Conservation (phyloP, 257 asterid genomes). For the Prunella vulgaris region DNA sequence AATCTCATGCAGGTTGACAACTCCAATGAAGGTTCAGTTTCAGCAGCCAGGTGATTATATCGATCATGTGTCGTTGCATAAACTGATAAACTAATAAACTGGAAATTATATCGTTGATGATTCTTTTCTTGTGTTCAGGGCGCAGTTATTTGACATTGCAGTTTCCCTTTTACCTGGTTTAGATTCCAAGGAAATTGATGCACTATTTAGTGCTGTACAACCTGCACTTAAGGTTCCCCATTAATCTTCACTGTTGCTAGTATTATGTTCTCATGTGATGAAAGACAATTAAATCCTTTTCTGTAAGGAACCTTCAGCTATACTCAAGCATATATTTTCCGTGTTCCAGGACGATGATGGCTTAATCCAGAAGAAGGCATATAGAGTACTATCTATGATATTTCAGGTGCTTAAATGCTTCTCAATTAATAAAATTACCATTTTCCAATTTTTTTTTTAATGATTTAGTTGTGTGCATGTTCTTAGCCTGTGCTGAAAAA, state of each 20-base stretch:
- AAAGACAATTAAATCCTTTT: background rate
- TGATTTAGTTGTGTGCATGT: background rate
- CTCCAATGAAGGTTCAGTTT: slow-evolving; percentile 38
- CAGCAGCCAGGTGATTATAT: slow-evolving; percentile 46
- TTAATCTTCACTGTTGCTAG: background rate
- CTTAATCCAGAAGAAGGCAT: slow-evolving; percentile 85
- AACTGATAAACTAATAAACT: slow-evolving; percentile 1
- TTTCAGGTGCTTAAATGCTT: slow-evolving; percentile 47
- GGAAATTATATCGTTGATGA: background rate
- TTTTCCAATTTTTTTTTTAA: background rate
- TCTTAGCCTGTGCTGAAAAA: background rate
- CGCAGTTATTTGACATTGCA: slow-evolving; percentile 72
- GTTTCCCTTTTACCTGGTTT: slow-evolving; percentile 87
- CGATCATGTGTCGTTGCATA: background rate
- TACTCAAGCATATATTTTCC: background rate
- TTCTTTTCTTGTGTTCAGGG: slow-evolving; percentile 46
- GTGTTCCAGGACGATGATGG: slow-evolving; percentile 70
- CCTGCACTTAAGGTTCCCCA: slow-evolving; percentile 68
- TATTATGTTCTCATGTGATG: background rate
- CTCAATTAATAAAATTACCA: slow-evolving; percentile 3
- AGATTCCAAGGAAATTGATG: slow-evolving; percentile 57
- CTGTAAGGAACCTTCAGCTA: slow-evolving; percentile 4
- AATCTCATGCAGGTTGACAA: slow-evolving; percentile 70
- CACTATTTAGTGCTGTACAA: slow-evolving; percentile 45
- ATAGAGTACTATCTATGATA: slow-evolving; percentile 68